Base-by-base conservation (phyloP, 257 asterid genomes). In the Nicotiana undulata region DNA sequence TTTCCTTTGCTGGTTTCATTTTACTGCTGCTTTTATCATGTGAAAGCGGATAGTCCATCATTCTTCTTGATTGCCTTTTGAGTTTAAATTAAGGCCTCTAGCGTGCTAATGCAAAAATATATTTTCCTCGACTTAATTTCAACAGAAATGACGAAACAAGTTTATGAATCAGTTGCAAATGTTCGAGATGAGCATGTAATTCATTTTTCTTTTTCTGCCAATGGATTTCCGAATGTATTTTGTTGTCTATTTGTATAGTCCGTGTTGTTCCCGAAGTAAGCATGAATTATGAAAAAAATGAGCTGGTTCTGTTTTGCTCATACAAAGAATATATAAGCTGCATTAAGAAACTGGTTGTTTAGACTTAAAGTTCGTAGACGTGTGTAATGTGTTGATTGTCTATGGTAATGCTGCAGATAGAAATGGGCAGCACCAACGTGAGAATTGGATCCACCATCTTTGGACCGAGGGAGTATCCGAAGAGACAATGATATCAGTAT, bases 371-470 rank as follows among this genome's bases (percentile, higher is more conserved):
- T 44, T 44, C 7, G 5, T 46, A 70, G 32, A 70, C 7, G 4
- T 32, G 40, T 28, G 66, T 56, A 18, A 6, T 76, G 8, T n/a
- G 24, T 22, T 77, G 81, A 77, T 37, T 37, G 44, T 26, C 15
- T 59, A 10, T 77, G 13, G 0, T 70, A 20, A 80, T 58, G 32
- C 63, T 90, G 91, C 94, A 94, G 97, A 92, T 94, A 76, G 94
- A 88, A 85, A 86, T 91, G 97, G 98, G 98, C 44, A 94, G 97
- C 83, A 94, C 97, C 55, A 94, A 85, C 55, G 97, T 92, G 82
- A 87, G 98, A 85, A 85, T 94, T 18, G 98, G 98, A 85, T 90
- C 97, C 55, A 94, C 97, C 76, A 94, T 94, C 86, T 94, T 94
- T 66, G 98, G 98, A 63, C 97, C 97, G 5, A 85, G 98, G 72